These are phyloP conservation scores for Manihot esculenta DNA, from an alignment of 441 rosid species.

Conservation along the genomic window DNA sequence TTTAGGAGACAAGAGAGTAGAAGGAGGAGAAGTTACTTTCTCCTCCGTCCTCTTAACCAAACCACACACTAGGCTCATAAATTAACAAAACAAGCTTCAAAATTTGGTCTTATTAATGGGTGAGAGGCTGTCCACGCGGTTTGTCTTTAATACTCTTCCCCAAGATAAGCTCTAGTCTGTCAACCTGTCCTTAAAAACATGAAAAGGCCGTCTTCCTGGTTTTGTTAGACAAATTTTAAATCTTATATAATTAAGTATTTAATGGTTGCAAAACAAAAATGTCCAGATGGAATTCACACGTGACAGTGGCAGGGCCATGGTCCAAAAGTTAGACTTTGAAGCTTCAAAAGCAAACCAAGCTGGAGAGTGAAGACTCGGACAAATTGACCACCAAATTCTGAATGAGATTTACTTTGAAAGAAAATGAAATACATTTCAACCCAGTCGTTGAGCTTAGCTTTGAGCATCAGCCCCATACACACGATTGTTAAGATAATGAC, in stretches of 20 bases:
- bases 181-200: too few relatives aligned
- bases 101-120: constrained; percentile 18
- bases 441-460: too few relatives aligned
- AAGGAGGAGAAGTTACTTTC: constrained; percentile 21
- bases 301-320: background rate
- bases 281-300: background rate
- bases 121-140: constrained; percentile 53
- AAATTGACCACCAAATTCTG: background rate
- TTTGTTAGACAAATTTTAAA: too few relatives aligned
- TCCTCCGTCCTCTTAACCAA: constrained; percentile 23
- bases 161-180: too few relatives aligned
- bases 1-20: constrained; percentile 38
- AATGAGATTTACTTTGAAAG: too few relatives aligned
- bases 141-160: constrained; percentile 10
- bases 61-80: constrained; percentile 35
- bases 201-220: too few relatives aligned
- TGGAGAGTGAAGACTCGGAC: background rate
- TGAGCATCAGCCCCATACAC: too few relatives aligned
- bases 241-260: too few relatives aligned
- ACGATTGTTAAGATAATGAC: too few relatives aligned
- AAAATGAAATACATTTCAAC: too few relatives aligned
- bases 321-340: background rate
- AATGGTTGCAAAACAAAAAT: too few relatives aligned
- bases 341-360: background rate
- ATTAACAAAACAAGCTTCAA: too few relatives aligned